These are phyloP conservation scores for Podospora fimiseda DNA, from an alignment of 495 filamentous ascomycete species.

Conservation along the genomic window DNA sequence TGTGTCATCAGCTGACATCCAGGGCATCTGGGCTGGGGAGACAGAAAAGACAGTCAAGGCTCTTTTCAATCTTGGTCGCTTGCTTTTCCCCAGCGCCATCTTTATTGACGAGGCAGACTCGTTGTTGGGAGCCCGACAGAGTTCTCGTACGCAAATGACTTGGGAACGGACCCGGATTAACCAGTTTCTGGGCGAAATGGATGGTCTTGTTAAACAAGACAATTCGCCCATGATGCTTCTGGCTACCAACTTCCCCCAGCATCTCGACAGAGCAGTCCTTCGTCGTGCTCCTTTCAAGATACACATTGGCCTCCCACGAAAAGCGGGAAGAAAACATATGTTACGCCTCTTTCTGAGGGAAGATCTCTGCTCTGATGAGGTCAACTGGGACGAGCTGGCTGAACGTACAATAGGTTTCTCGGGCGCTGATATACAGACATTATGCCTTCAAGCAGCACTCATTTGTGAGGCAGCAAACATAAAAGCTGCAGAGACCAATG, in stretches of 20 bases:
- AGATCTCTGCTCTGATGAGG: too few relatives aligned
- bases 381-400: too few relatives aligned
- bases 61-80: conserved; percentile 16
- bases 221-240: conserved; percentile 15
- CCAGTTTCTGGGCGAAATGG: conserved; percentile 22
- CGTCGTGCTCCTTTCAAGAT: conserved; percentile 17
- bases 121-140: conserved; percentile 12
- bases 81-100: conserved; percentile 20
- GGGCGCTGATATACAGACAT: too few relatives aligned
- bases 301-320: conserved; percentile 17
- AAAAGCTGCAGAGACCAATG: too few relatives aligned
- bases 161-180: conserved; percentile 16
- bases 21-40: too few relatives aligned
- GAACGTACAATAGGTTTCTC: too few relatives aligned
- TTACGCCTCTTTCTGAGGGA: too few relatives aligned
- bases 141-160: conserved; percentile 1
- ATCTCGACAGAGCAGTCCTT: conserved; percentile 18
- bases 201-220: conserved; percentile 9
- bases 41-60: conserved; percentile 21
- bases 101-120: conserved; percentile 28
- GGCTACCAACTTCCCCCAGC: conserved; percentile 22
- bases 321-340: too few relatives aligned
- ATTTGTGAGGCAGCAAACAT: too few relatives aligned
- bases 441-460: too few relatives aligned
- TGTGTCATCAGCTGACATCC: too few relatives aligned